Base-by-base conservation (phyloP, 2,329 filamentous ascomycete genomes). In the Monilinia laxa region DNA sequence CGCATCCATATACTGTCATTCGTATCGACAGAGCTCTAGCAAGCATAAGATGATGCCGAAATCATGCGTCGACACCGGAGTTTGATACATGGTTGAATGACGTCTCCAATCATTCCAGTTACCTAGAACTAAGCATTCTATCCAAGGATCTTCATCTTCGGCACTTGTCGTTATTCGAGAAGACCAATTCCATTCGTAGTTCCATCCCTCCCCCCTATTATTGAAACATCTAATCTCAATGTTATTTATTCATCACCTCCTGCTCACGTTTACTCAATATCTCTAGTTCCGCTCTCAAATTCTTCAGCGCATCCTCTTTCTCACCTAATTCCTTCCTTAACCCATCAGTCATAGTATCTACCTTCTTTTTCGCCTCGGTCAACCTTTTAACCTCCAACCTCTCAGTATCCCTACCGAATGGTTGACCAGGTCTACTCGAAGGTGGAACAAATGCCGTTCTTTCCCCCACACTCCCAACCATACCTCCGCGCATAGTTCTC, bases 361-460 rank as follows among this genome's bases (percentile, higher is more conserved):
- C 85, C 74, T 87, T 85, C 66, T 83, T 82, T 75, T 87, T 80
- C 66, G 90, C 90, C 68, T 88, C 88, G 70, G 81, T 81, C 56
- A 89, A 79, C 74, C 82, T 83, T 76, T 85, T 84, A 47, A 88
- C 78, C 78, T 89, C 87, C 9, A 84, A 78, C 70, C 84, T 81
- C 79, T 91, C 90, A 58, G 87, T 89, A 79, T 90, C 87, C 67
- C 83, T 82, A 77, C 88, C 91, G 76, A 91, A 93, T n/a, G 87
- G 88, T 75, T 89, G 89, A 45, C 84, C 88, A 2, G 87, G 86
- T 11, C 85, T 82, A 73, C 86, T 89, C 58, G 81, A 82, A 66
- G 87, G 81, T 5, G 92, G 92, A 69, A 96, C 87, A 81, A 92
- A 87, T 66, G 91, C 91, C 60, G 88, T 91, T 68, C 88, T 84